A percentile compares a stretch with the other conserved stretches of the same genome.
These are phyloP conservation scores for Podospora pseudocomata DNA, from an alignment of 495 filamentous ascomycete species.

Conservation along the genomic window DNA sequence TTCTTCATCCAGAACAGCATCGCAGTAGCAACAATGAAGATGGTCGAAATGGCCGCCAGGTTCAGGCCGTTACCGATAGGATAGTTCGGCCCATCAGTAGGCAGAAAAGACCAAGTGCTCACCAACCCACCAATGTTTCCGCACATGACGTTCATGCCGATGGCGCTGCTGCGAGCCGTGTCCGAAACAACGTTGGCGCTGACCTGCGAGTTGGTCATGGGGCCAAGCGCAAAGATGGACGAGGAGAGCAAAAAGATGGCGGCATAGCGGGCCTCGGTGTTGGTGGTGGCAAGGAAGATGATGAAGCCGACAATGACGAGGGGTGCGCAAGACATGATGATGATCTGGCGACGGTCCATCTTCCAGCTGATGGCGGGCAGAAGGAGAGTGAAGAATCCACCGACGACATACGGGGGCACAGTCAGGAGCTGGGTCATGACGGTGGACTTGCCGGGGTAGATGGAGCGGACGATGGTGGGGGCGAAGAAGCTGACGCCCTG, in stretches of 20 bases:
- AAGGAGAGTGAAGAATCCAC: slow-evolving; percentile 61
- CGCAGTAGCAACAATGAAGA: slow-evolving; percentile 45
- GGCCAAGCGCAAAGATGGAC: slow-evolving; percentile 65
- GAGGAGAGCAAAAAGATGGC: slow-evolving; percentile 66
- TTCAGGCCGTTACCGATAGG: slow-evolving; percentile 72
- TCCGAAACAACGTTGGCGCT: slow-evolving; percentile 69
- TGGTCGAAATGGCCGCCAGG: slow-evolving; percentile 55
- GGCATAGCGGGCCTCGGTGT: slow-evolving; percentile 58
- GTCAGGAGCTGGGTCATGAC: slow-evolving; percentile 56
- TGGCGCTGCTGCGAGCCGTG: slow-evolving; percentile 62
- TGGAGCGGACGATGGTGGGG: slow-evolving; percentile 66
- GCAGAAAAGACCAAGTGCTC: slow-evolving; percentile 66
- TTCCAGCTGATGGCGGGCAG: slow-evolving; percentile 60
- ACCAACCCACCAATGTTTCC: slow-evolving; percentile 71
- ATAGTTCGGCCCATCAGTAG: slow-evolving; percentile 63
- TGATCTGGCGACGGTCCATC: slow-evolving; percentile 57
- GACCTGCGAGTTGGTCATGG: slow-evolving; percentile 62
- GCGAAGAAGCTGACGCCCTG: slow-evolving; percentile 73
- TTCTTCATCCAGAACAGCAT: slow-evolving; percentile 59
- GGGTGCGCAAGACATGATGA: slow-evolving; percentile 55
- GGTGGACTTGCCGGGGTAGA: slow-evolving; percentile 56
- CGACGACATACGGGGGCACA: slow-evolving; percentile 68
- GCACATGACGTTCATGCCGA: slow-evolving; percentile 61
- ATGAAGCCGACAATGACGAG: slow-evolving; percentile 66
- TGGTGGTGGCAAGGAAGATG: slow-evolving; percentile 61